Base-by-base conservation (phyloP, 805 yeast species). In the Ogataea salicorniae region DNA sequence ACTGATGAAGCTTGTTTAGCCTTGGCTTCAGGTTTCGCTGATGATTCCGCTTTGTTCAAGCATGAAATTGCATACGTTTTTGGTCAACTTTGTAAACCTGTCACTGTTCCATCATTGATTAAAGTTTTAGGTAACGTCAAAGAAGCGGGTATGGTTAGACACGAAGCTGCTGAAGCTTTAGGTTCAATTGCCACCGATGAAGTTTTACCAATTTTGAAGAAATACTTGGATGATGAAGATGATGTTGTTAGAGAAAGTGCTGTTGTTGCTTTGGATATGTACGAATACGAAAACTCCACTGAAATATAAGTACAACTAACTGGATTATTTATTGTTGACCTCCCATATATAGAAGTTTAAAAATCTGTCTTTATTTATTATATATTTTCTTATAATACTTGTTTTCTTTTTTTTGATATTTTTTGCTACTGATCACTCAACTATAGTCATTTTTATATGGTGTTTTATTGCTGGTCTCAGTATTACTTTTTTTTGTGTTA, bases 91-190 rank as follows among this genome's bases (percentile, higher is more conserved):
- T 87, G 95, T 66, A 89, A 87, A 68, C 97, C 98, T 26, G 87
- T 83, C 35, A 83, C 95, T 36, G 95, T 94, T 34, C 96, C 97
- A 37, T 75, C 92, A 18, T 78, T 95, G 53, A 77, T 89, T 48
- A 83, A 87, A 69, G 89, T 94, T 3, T 77, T 95, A 58, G 81
- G 81, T 57, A 80, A 87, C 66, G 79, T 75, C 50, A 62, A 69
- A 15, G 97, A 94, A 72, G 98, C 95, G 45, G 96, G 95, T 54
- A 94, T 94, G 99, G 99, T 95, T 34, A 85, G 99, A 72, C 99
- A 94, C 66, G 99, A 94, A 72, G 99, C 98, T 49, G 99, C 98
- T 23, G 99, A 94, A 72, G 99, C 99, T 23, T 76, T 95, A 59
- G 99, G 99, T 26, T 80, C 96, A 29, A 94, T 94, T 64, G 98